A percentile compares a stretch with the other conserved stretches of the same genome.
Evolutionary conservation across 306 rosid species (phyloP).

Genomic region (apple (Malus domestica)): DNA sequence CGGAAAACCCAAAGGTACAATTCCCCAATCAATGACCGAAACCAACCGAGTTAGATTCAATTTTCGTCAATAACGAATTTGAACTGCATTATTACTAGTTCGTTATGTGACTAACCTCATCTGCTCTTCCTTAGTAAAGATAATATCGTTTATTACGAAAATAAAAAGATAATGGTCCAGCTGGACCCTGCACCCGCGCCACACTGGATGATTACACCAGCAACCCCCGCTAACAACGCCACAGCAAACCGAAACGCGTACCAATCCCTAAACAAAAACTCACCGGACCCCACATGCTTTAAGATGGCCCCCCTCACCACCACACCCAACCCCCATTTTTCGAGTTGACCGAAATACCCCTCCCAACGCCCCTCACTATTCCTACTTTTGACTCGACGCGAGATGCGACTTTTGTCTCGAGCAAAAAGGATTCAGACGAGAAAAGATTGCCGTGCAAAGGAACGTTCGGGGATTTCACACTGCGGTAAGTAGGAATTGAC

Average conservation of each 20-base stretch:
- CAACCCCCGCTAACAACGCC: conserved; percentile 14
- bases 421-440: not conserved
- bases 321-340: not conserved
- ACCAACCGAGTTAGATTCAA: not conserved
- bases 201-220: not conserved
- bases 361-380: not conserved
- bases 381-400: not conserved
- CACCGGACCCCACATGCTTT: conserved; percentile 18
- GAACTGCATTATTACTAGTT: too few species aligned
- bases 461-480: not conserved
- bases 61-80: too few species aligned
- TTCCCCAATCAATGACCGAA: conserved; percentile 5
- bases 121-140: accelerated
- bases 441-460: not conserved
- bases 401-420: conserved; percentile 4
- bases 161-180: not conserved
- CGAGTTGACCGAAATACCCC: conserved; percentile 29
- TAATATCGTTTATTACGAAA: not conserved
- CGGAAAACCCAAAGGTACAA: not conserved
- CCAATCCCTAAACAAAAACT: not conserved
- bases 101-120: accelerated
- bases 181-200: not conserved
- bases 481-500: not conserved
- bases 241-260: conserved; percentile 4
- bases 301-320: conserved; percentile 24